Evolutionary conservation across 1,139 yeast species (phyloP), one percentile per base, ranked within the genome.

Genomic region (Candida anutae): DNA sequence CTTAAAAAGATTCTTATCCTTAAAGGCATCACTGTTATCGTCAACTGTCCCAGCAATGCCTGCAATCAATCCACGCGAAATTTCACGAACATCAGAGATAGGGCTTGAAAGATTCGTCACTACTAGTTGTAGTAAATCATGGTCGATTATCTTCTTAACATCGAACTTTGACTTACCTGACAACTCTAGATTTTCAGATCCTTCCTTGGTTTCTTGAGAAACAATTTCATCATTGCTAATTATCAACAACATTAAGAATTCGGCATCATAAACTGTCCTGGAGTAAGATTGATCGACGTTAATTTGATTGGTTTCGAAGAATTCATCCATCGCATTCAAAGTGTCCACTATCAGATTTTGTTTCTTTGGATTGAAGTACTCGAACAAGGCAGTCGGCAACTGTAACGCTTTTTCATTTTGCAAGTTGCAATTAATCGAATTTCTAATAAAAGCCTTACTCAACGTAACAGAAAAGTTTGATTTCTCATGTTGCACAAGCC

Each of bases 221-320:
- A 79, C 66, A 24, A 80, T 55, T 34, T 80, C 87, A 5, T 71
- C 75, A 41, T 75, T 78, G 45, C 76, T 77, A 22, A 78, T 48
- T 10, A 75, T 52, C 36, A 76, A 46, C 37, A 80, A 55, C 39
- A 77, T 43, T 16, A 81, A 43, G 38, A 81, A 78, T 38, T 77
- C 74, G 15, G 74, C 64, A 45, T 81, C 88, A 43, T 81, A 81
- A 3, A 54, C 38, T 1, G 60, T 50, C 4, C 46, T 35, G 5
- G 39, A 38, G 29, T 45, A 45, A 5, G 32, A 32, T 23, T 44
- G 48, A 13, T 42, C 37, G 3, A 45, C 32, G 25, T 30, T 28
- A 28, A 40, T 32, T 4, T 32, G 24, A 20, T 36, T 41, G 3
- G 27, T 23, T 2, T 32, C 16, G 30, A 47, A 54, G 34, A 58